Conservation (phyloP, 78 protist genomes). For the Dictyostelium brefeldianum region DNA sequence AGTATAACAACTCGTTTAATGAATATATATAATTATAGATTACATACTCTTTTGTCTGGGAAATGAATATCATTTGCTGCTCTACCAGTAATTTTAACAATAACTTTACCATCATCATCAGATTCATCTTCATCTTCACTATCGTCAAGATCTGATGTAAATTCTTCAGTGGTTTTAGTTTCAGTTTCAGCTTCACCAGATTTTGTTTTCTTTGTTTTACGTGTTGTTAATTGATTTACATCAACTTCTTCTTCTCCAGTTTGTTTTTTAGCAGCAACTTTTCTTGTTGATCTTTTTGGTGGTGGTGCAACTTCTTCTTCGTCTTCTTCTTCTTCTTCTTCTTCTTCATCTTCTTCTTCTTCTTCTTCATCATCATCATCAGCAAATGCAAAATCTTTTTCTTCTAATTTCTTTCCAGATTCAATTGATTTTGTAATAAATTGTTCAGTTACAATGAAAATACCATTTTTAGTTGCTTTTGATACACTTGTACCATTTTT, state of each 20-base stretch:
- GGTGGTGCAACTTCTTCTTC: conserved; percentile 18
- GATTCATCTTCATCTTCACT: not conserved
- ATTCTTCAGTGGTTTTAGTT: conserved; percentile 16
- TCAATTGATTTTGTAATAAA: conserved; percentile 53
- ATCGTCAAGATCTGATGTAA: conserved; percentile 48
- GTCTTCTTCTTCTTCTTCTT: conserved; percentile 51
- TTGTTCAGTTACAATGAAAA: conserved; percentile 61
- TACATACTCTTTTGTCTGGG: conserved; percentile 26
- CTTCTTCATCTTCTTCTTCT: conserved; percentile 75
- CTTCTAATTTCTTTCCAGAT: conserved; percentile 16
- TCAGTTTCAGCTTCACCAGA: not conserved
- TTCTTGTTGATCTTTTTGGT: not conserved
- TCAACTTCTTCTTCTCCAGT: conserved; percentile 9
- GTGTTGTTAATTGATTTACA: not conserved
- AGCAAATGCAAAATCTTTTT: conserved; percentile 18
- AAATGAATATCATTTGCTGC: conserved; percentile 81
- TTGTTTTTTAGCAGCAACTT: conserved; percentile 5
- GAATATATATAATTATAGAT: no score
- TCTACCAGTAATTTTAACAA: conserved; percentile 61
- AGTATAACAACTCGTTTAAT: no score
- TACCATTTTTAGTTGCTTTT: conserved; percentile 24
- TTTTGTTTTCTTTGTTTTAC: conserved; percentile 35
- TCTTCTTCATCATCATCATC: conserved; percentile 6
- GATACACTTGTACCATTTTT: not conserved
- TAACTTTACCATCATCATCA: not conserved